These are phyloP conservation scores for Calonectria honghensis DNA, from an alignment of 2,329 filamentous ascomycete genomes.

Conservation along the genomic window DNA sequence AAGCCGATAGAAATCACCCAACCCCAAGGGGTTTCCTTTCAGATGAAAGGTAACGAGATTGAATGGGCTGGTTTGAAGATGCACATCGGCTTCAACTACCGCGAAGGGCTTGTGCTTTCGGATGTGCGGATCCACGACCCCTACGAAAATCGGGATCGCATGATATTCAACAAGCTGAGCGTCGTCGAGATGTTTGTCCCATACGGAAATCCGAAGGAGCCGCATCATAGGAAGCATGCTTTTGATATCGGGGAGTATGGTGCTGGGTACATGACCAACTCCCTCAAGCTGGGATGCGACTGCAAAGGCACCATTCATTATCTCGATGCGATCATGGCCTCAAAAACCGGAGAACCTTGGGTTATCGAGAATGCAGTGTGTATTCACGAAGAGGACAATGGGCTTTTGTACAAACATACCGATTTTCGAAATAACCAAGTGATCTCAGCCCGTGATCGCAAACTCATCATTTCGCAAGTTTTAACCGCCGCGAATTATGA, in stretches of 20 bases:
- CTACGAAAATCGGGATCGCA: conserved; percentile 78
- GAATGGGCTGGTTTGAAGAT: conserved; percentile 82
- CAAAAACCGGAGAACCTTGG: conserved; percentile 71
- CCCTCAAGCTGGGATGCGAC: conserved; percentile 81
- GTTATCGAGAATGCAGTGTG: conserved; percentile 77
- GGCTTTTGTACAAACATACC: conserved; percentile 83
- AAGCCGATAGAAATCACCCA: conserved; percentile 85
- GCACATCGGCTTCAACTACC: conserved; percentile 80
- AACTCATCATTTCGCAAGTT: conserved; percentile 81
- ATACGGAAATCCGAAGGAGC: conserved; percentile 79
- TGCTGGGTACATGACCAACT: conserved; percentile 80
- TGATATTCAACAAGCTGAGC: conserved; percentile 79
- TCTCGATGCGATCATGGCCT: conserved; percentile 74
- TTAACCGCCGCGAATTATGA: conserved; percentile 83
- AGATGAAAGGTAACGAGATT: conserved; percentile 67
- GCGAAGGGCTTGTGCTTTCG: conserved; percentile 83
- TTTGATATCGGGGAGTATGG: conserved; percentile 84
- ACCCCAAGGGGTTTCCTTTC: conserved; percentile 80
- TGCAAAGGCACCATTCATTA: conserved; percentile 81
- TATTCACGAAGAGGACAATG: conserved; percentile 82
- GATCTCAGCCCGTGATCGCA: conserved; percentile 75
- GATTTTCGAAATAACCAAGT: conserved; percentile 79
- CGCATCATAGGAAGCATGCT: conserved; percentile 81
- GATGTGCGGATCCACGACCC: conserved; percentile 69
- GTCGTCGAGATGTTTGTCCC: conserved; percentile 83